A percentile compares a stretch with the other conserved stretches of the same genome.
These are phyloP conservation scores for Gentiana dahurica DNA, from an alignment of 257 asterid genomes.

Conservation along the genomic window DNA sequence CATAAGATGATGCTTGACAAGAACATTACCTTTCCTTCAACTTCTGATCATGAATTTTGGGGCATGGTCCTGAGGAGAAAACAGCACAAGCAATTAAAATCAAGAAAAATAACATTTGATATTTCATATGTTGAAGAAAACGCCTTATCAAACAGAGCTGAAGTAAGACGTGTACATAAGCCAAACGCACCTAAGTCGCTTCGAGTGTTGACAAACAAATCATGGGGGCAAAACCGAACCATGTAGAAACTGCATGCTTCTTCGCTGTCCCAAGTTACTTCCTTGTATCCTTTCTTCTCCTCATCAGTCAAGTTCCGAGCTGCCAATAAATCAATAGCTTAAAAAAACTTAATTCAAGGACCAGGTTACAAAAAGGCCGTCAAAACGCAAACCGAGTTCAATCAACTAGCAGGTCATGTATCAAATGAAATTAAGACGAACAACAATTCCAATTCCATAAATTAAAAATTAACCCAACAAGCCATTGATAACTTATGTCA, in stretches of 20 bases:
- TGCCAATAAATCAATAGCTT: conserved; percentile 4
- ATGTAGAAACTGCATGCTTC: conserved; percentile 83
- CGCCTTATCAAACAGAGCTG: background rate
- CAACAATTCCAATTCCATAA: too few species aligned
- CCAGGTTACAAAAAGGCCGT: background rate
- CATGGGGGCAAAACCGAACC: conserved; percentile 98
- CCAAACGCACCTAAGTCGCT: conserved; percentile 71
- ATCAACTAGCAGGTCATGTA: too few species aligned
- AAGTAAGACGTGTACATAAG: conserved; percentile 4
- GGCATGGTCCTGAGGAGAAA: conserved; percentile 65
- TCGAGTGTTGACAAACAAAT: conserved; percentile 85
- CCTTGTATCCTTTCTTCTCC: conserved; percentile 79
- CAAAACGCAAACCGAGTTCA: too few species aligned
- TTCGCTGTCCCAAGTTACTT: conserved; percentile 88
- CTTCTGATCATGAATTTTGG: conserved; percentile 86
- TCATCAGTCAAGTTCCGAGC: conserved; percentile 95
- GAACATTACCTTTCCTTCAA: conserved; percentile 77
- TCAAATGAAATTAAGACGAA: too few species aligned
- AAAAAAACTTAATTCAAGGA: background rate
- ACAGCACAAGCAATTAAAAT: conserved; percentile 2
- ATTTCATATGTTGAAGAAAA: background rate
- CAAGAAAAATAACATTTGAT: background rate
- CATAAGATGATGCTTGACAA: background rate
- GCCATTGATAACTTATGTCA: too few species aligned
- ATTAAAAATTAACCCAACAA: too few species aligned